Evolutionary conservation across 192 early-diverging fungal species (phyloP).

Genomic region (Geranomyces michiganensis): DNA sequence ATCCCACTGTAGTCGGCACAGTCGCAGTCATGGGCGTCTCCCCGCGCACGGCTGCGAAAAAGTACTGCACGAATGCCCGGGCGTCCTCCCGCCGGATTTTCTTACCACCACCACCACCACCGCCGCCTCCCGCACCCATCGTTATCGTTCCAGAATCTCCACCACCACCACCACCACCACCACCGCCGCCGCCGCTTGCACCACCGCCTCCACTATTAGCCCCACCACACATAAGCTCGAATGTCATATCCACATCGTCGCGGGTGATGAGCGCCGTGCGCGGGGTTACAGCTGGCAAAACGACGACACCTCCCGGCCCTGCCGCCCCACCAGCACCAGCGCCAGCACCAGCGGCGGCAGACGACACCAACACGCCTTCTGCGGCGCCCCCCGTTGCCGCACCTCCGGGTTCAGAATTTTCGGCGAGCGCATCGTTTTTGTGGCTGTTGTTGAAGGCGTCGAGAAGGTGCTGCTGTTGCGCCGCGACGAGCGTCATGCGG

Average conservation of each 20-base stretch:
- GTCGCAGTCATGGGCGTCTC: neutral
- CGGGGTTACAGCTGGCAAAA: neutral
- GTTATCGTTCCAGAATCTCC: neutral
- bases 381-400: neutral
- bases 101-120: constrained; percentile 1
- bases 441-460: neutral
- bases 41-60: neutral
- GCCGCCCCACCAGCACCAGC: neutral
- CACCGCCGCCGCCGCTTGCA: constrained; percentile 9
- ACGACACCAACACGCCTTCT: too few relatives aligned
- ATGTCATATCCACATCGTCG: constrained; percentile 32
- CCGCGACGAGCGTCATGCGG: constrained; percentile 16
- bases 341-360: neutral
- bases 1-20: neutral
- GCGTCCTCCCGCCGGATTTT: neutral
- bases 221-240: constrained; percentile 29
- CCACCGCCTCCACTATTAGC: constrained; percentile 19
- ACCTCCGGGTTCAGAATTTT: neutral
- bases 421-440: neutral
- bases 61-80: neutral
- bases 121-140: neutral
- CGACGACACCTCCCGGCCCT: too few relatives aligned
- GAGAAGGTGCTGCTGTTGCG: neutral
- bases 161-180: neutral
- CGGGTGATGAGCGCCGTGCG: constrained; percentile 22